Evolutionary conservation across 345 rosid genomes (phyloP).

Genomic region (Lepidium africanum): DNA sequence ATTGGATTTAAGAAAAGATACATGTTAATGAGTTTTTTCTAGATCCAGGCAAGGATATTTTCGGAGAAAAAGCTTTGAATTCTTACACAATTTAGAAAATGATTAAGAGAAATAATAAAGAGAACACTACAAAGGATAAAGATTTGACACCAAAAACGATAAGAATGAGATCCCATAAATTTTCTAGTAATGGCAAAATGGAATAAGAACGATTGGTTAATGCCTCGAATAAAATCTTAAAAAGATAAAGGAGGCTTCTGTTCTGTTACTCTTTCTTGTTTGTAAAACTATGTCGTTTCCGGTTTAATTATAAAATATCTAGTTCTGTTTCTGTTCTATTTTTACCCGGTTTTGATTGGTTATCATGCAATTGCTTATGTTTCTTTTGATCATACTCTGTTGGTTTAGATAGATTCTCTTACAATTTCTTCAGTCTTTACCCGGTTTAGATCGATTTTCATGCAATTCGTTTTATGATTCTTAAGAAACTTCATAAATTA

Average conservation of each 20-base stretch:
- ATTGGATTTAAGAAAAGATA: conserved; percentile 74
- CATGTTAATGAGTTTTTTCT: conserved; percentile 61
- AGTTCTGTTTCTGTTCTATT: neutral
- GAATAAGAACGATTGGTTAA: too few relatives aligned
- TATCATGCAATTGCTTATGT: neutral
- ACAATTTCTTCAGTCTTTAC: neutral
- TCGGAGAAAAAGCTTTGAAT: conserved; percentile 44
- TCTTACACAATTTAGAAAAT: conserved; percentile 38
- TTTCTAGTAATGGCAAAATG: too few relatives aligned
- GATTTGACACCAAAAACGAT: too few relatives aligned
- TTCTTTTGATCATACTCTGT: neutral
- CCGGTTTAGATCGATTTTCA: neutral
- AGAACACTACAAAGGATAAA: too few relatives aligned
- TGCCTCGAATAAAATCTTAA: too few relatives aligned
- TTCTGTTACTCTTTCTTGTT: conserved; percentile 23
- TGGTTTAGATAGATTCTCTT: neutral
- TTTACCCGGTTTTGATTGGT: neutral
- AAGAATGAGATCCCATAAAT: too few relatives aligned
- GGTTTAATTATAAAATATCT: conserved; percentile 6
- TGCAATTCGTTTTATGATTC: neutral
- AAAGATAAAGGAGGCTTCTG: conserved; percentile 26
- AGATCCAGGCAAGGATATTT: conserved; percentile 56
- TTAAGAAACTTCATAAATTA: too few relatives aligned
- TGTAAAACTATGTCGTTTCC: neutral
- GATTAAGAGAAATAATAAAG: too few relatives aligned